Evolutionary conservation across 331 rosid genomes (phyloP).

Genomic region (Rhamnella rubrinervis): DNA sequence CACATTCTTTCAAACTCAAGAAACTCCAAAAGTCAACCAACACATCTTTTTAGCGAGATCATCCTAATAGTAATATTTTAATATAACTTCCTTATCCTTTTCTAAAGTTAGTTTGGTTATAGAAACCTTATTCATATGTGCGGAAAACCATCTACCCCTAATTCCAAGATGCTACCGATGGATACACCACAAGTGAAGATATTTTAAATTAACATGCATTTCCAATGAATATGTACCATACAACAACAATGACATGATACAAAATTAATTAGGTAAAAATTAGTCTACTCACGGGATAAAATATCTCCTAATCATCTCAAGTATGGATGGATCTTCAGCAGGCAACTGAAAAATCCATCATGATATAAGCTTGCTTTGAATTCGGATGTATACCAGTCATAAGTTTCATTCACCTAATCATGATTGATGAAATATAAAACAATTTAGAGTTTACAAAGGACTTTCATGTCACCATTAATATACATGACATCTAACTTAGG

Average conservation of each 20-base stretch:
- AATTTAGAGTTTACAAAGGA: conserved; percentile 4
- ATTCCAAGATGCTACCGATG: background rate
- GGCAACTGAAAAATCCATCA: conserved; percentile 72
- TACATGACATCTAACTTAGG: background rate
- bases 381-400: conserved; percentile 82
- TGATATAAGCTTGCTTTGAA: conserved; percentile 67
- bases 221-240: background rate
- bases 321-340: background rate
- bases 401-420: conserved; percentile 75
- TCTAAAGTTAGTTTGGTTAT: no score
- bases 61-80: no score
- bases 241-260: background rate
- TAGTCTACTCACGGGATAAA: no score
- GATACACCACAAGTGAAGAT: background rate
- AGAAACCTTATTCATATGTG: no score
- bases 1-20: no score
- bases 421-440: conserved; percentile 21
- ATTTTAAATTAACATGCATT: background rate
- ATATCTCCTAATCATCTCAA: no score
- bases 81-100: no score
- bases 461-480: background rate
- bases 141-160: no score
- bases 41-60: no score
- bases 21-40: no score
- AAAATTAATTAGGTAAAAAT: background rate